phyloP scores from a whole-genome alignment of 2,329 filamentous ascomycete genomes.

The Cytospora piceicola region DNA sequence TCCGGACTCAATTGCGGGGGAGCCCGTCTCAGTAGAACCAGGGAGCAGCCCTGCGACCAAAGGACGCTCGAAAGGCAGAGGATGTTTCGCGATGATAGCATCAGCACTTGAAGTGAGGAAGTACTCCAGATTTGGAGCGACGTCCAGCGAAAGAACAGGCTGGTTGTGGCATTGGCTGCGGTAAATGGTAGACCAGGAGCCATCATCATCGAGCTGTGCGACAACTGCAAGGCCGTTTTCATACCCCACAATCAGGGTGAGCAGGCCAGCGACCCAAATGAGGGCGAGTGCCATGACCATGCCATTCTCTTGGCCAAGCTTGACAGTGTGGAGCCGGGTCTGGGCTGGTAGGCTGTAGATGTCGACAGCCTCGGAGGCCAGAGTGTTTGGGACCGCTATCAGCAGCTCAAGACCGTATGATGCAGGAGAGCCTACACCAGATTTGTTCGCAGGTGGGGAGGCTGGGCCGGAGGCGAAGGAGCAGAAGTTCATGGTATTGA shows the following conservation, averaged over 20 bases:
- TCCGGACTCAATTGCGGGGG: not conserved
- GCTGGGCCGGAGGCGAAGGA: conserved; percentile 69
- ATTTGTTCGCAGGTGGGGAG: conserved; percentile 34
- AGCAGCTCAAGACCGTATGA: conserved; percentile 53
- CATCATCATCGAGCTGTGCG: conserved; percentile 54
- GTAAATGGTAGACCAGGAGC: conserved; percentile 61
- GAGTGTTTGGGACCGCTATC: conserved; percentile 79
- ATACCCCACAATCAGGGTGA: conserved; percentile 76
- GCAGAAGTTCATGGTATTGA: conserved; percentile 97
- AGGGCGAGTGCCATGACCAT: conserved; percentile 88
- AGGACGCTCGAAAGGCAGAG: conserved; percentile 51
- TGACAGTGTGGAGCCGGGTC: conserved; percentile 64
- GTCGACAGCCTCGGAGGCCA: conserved; percentile 77
- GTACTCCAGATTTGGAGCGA: conserved; percentile 53
- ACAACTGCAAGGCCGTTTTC: conserved; percentile 81
- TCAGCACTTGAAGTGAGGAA: conserved; percentile 87
- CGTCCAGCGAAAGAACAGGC: conserved; percentile 76
- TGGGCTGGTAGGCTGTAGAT: conserved; percentile 82
- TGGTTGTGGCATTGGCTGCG: conserved; percentile 72
- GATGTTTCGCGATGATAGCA: conserved; percentile 76
- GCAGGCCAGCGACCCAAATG: conserved; percentile 51
- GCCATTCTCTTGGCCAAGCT: conserved; percentile 58
- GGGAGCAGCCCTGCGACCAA: conserved; percentile 28
- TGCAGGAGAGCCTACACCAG: conserved; percentile 25
- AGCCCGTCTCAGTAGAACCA: conserved; percentile 10